Evolutionary conservation across 352 stramenopile species (phyloP).

Genomic region (Phytophthora litchii): DNA sequence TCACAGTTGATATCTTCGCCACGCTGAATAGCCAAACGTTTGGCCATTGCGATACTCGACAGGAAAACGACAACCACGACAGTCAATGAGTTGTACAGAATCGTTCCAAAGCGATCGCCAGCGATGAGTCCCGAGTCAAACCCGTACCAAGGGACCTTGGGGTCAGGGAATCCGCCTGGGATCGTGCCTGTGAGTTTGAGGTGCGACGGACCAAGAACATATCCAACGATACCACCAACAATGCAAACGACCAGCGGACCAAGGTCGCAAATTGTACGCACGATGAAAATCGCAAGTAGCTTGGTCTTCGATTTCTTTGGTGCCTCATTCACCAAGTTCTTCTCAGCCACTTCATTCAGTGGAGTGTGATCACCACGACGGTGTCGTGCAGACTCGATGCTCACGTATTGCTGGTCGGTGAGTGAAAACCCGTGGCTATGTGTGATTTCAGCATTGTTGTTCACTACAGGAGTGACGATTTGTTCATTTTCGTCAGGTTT

Average conservation of each 20-base stretch:
- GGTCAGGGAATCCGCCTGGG: slow-evolving; percentile 62
- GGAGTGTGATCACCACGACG: slow-evolving; percentile 11
- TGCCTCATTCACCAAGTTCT: slow-evolving; percentile 1
- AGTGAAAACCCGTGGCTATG: slow-evolving; percentile 48
- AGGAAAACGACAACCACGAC: slow-evolving; percentile 89
- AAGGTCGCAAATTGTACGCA: slow-evolving; percentile 56
- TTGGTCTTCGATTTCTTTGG: slow-evolving; percentile 12
- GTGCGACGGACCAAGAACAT: slow-evolving; percentile 51
- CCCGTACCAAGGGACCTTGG: slow-evolving; percentile 57
- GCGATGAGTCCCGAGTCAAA: slow-evolving; percentile 51
- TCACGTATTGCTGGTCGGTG: slow-evolving; percentile 55
- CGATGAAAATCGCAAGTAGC: slow-evolving; percentile 38
- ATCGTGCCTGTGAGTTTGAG: slow-evolving; percentile 78
- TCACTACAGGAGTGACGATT: slow-evolving; percentile 19
- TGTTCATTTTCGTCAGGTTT: slow-evolving; percentile 5
- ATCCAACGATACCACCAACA: slow-evolving; percentile 56
- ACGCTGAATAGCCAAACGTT: slow-evolving; percentile 76
- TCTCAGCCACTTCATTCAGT: slow-evolving; percentile 12
- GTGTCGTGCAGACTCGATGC: slow-evolving; percentile 35
- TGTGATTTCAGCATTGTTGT: slow-evolving; percentile 14
- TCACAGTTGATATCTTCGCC: slow-evolving; percentile 71
- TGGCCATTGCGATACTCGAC: slow-evolving; percentile 90
- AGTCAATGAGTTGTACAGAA: slow-evolving; percentile 66
- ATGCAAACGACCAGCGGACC: slow-evolving; percentile 79
- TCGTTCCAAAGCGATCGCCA: slow-evolving; percentile 45